Base-by-base conservation (phyloP, 2,329 filamentous ascomycete genomes). In the Pestalotiopsis sp. region DNA sequence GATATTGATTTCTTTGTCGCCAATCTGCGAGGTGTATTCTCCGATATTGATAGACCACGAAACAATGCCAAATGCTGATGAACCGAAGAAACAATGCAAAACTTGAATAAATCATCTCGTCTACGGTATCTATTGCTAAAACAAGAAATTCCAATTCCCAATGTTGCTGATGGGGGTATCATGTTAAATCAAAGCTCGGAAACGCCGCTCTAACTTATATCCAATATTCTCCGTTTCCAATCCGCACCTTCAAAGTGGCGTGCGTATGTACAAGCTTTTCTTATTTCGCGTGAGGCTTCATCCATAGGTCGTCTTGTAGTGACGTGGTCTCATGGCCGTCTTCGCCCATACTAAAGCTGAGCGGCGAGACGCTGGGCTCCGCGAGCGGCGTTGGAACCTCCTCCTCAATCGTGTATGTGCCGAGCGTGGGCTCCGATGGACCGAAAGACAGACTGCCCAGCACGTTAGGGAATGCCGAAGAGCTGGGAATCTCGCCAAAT, bases 91-190 rank as follows among this genome's bases (percentile, higher is more conserved):
- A 11, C 59, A 27, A 38, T 20, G 31, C 6, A 36, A 27, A 17
- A 41, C 20, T 62, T 27, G 27, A 20, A 3, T 20, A 36, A 20
- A 38, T 39, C 27, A 38, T 62, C 9, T 39, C 45, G 20, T 62
- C 59, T 62, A 62, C 38, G 23, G 23, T 36, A 59, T 59, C 59
- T 62, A 62, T 38, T 27, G n/a, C 38, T 13, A 38, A 62, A 38
- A 6, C 59, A 36, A 13, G 20, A 27, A 62, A 64, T 45, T 20
- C 61, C 61, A 49, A 64, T 64, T 45, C 61, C 61, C 61, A 49
- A 64, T 64, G 61, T 64, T 64, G 38, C 61, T 64, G 61, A 64
- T 49, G 61, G 61, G 61, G 61, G 61, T 64, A 64, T 64, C 61
- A 49, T 31, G 39, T 13, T 6, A 52, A 49, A 12, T 11, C 14